Evolutionary conservation across 495 filamentous ascomycete species (phyloP), one percentile per base, ranked within the genome.

Genomic region (Daldinia decipiens): DNA sequence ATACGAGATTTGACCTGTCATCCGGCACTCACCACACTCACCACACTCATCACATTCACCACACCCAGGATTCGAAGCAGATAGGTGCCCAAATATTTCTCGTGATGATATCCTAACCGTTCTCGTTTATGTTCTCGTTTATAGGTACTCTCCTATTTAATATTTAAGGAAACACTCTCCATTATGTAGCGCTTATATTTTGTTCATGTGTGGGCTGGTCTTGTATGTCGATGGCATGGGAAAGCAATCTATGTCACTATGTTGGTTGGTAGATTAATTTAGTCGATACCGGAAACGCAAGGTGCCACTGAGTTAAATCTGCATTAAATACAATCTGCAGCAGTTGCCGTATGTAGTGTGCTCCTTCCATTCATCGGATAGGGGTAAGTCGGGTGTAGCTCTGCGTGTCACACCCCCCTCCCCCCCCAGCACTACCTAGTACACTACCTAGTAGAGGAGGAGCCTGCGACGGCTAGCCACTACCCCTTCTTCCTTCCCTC

Each of bases 261-360:
- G 43, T 47, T 47, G 43, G 43, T 24, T 47, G 43, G 43, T 21
- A 11, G 19, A 47, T 47, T 47, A 19, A 47, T 47, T 21, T 40
- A 40, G 39, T 40, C 5, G 39, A 17, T 17, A 17, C 0, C 3
- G 39, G n/a, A 40, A 47, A 24, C 17, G 43, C 17, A 47, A 47
- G 8, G n/a, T 21, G 19, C 7, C 19, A 45, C 21, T 17, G 15
- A 45, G 17, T 8, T 17, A 8, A 45, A 45, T 45, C 39, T 43
- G 15, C n/a, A 47, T 31, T 31, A 31, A 43, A 5, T 17, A 0
- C 2, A 43, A 43, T 43, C 40, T 45, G n/a, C 17, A 47, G 43
- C 43, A 24, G 29, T 31, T 31, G 1, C 6, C 24, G 11, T 47
- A 24, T 45, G 4, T 47, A 47, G 40, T 17, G 43, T 47, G 43